These are phyloP conservation scores for Suhomyces faveliae DNA, from an alignment of 805 yeast genomes.

Conservation along the genomic window DNA sequence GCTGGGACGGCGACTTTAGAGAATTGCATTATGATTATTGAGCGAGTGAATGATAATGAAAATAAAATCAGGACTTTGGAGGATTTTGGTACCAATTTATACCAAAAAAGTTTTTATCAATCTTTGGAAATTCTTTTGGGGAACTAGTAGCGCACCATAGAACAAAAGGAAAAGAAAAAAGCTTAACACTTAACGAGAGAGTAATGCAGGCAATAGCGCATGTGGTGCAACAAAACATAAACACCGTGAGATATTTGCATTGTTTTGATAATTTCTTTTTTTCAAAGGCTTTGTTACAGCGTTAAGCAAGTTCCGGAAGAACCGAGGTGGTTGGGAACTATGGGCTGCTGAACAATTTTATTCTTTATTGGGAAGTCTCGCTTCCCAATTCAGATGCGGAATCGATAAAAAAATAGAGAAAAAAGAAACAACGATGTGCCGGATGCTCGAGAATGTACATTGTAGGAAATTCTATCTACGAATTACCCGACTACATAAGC, in stretches of 20 bases:
- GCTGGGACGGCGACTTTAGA: slow-evolving; percentile 35
- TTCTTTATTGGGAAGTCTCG: not conserved
- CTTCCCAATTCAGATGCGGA: not conserved
- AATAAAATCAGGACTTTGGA: not conserved
- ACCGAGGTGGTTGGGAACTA: not conserved
- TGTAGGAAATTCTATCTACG: not conserved
- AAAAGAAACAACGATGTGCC: not conserved
- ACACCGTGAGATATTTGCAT: not conserved
- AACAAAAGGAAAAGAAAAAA: not conserved
- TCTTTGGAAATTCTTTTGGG: not conserved
- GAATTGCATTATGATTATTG: slow-evolving; percentile 30
- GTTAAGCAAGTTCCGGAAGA: not conserved
- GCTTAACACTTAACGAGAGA: not conserved
- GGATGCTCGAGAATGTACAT: not conserved
- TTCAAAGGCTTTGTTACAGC: not conserved
- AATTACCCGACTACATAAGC: not conserved
- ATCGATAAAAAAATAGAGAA: no score
- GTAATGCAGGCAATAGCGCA: not conserved
- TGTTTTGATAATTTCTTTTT: not conserved
- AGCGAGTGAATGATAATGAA: slow-evolving; percentile 19
- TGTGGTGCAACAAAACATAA: not conserved
- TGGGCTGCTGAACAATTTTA: not conserved
- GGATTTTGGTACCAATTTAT: slow-evolving; percentile 6
- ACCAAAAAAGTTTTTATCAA: not conserved
- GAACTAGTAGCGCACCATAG: not conserved